Percentiles rank a stretch among this genome's conserved stretches.
Evolutionary conservation across 2,329 filamentous ascomycete species (phyloP).

Genomic region (Alternaria sp.): DNA sequence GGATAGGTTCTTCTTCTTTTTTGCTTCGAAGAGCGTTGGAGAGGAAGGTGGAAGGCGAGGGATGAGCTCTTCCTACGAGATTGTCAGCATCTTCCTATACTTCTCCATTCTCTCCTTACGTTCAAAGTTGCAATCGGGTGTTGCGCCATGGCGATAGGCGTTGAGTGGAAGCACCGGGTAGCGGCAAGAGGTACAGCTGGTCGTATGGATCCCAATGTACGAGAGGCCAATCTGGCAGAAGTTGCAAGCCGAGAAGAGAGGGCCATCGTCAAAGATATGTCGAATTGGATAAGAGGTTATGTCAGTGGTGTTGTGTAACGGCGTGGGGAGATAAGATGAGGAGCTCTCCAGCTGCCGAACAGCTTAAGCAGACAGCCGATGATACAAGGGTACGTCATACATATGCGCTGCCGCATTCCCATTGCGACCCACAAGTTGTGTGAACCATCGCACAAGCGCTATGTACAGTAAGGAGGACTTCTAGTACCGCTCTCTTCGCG

Average conservation of each 20-base stretch:
- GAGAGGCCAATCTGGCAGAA: conserved; percentile 42
- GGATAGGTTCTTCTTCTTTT: conserved; percentile 76
- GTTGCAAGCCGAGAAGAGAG: conserved; percentile 38
- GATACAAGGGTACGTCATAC: conserved; percentile 22
- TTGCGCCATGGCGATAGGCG: conserved; percentile 43
- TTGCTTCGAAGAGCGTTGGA: conserved; percentile 80
- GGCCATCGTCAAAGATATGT: conserved; percentile 31
- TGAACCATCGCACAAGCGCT: not conserved
- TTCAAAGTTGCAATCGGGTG: conserved; percentile 53
- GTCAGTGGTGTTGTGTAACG: conserved; percentile 20
- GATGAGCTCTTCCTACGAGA: conserved; percentile 67
- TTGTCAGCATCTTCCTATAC: conserved; percentile 18
- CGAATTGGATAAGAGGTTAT: conserved; percentile 24
- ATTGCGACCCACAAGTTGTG: conserved; percentile 5
- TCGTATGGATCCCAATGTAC: conserved; percentile 41
- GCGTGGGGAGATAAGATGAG: conserved; percentile 28
- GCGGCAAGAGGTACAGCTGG: conserved; percentile 34
- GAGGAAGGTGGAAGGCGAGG: conserved; percentile 76
- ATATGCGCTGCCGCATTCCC: conserved; percentile 11
- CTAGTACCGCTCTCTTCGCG: not conserved
- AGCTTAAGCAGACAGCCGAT: conserved; percentile 21
- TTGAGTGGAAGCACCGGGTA: conserved; percentile 38
- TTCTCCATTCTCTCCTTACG: conserved; percentile 23
- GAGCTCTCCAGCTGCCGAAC: conserved; percentile 25
- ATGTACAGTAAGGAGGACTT: not conserved